phyloP scores from a whole-genome alignment of 164 flowering plant genomes.

The Buxus sempervirens region DNA sequence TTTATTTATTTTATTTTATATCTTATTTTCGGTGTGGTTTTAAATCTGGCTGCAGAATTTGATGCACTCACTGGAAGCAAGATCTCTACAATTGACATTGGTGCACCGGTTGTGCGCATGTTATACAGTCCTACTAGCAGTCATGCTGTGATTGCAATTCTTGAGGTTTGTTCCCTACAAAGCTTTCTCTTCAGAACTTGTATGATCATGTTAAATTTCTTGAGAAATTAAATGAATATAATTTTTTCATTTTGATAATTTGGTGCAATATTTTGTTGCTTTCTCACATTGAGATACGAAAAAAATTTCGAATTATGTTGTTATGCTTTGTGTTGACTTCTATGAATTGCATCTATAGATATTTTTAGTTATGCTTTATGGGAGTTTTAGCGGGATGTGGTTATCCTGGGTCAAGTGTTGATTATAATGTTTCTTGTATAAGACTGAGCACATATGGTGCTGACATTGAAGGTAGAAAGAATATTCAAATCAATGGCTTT shows the following conservation, averaged over 20 bases:
- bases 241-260: no score
- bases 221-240: no score
- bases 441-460: no score
- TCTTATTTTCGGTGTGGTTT: not conserved
- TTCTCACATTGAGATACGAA: no score
- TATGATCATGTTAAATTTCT: no score
- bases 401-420: no score
- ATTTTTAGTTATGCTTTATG: not conserved
- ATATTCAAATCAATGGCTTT: no score
- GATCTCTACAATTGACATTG: conserved; percentile 83
- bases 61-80: conserved; percentile 96
- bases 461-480: no score
- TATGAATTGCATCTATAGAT: not conserved
- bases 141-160: conserved; percentile 83
- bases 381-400: no score
- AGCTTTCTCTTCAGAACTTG: not conserved
- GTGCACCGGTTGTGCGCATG: conserved; percentile 92
- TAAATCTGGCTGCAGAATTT: conserved; percentile 47
- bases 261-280: no score
- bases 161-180: conserved; percentile 55
- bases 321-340: not conserved
- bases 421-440: no score
- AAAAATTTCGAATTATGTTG: no score
- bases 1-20: not conserved
- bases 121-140: conserved; percentile 83